Evolutionary conservation across 345 rosid genomes (phyloP).

Genomic region (Barbarea vulgaris): DNA sequence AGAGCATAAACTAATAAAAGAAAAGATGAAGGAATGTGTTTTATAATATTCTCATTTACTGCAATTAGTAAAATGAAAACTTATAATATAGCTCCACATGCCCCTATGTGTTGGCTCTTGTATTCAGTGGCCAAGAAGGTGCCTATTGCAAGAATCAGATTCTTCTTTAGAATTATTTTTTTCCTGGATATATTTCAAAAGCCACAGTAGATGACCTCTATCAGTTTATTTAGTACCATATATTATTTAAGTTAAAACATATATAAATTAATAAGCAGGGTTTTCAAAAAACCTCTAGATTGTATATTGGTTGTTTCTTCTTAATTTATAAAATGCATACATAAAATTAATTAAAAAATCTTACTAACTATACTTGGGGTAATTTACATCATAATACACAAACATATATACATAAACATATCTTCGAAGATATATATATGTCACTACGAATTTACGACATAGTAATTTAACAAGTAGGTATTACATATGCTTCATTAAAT

Average conservation of each 20-base stretch:
- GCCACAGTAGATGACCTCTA: neutral
- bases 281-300: neutral
- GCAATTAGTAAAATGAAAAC: slow-evolving; percentile 25
- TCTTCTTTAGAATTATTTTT: neutral
- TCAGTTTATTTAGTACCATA: neutral
- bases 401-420: too few species aligned
- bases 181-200: neutral
- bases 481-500: too few species aligned
- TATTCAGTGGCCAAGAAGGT: slow-evolving; percentile 30
- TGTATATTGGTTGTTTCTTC: neutral
- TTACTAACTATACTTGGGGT: neutral
- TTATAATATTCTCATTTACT: slow-evolving; percentile 20
- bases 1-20: slow-evolving; percentile 33
- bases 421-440: neutral
- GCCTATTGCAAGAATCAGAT: slow-evolving; percentile 35
- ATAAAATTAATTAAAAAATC: neutral
- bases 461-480: too few species aligned
- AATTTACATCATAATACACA: neutral
- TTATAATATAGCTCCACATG: slow-evolving; percentile 33
- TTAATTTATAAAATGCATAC: neutral
- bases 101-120: slow-evolving; percentile 31
- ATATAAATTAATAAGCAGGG: neutral
- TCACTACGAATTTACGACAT: too few species aligned
- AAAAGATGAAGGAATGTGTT: slow-evolving; percentile 14
- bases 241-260: neutral